phyloP scores from a whole-genome alignment of 2,329 filamentous ascomycete species.

The Claviceps spartinae region DNA sequence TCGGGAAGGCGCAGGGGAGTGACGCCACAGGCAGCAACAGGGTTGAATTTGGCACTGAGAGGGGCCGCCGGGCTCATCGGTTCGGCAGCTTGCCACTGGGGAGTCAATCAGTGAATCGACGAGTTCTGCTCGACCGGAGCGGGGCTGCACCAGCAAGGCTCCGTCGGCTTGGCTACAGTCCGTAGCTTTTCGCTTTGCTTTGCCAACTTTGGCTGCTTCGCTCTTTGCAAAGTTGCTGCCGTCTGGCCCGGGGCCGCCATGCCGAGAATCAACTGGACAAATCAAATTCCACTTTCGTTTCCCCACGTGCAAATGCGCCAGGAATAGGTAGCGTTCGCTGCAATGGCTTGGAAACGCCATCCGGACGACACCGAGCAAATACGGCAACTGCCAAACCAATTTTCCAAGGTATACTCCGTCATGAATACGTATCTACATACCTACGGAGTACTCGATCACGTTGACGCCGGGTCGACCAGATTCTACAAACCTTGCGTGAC shows the following conservation, averaged over 20 bases:
- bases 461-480: no score
- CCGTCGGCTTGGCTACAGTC: not conserved
- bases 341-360: not conserved
- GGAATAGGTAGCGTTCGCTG: no score
- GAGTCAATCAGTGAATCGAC: not conserved
- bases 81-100: not conserved
- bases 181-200: not conserved
- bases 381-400: not conserved
- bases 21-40: not conserved
- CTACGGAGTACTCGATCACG: no score
- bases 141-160: not conserved
- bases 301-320: not conserved
- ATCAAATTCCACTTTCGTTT: not conserved
- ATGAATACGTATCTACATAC: no score
- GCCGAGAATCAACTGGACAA: not conserved
- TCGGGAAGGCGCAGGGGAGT: slow-evolving; percentile 2
- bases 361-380: not conserved
- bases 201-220: not conserved
- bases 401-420: no score
- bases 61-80: not conserved
- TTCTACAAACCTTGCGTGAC: no score
- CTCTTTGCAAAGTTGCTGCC: not conserved
- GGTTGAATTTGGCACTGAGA: not conserved
- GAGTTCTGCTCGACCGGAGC: not conserved
- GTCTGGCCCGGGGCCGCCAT: not conserved